phyloP scores from a whole-genome alignment of 257 asterid species.

The Fraxinus americana region DNA sequence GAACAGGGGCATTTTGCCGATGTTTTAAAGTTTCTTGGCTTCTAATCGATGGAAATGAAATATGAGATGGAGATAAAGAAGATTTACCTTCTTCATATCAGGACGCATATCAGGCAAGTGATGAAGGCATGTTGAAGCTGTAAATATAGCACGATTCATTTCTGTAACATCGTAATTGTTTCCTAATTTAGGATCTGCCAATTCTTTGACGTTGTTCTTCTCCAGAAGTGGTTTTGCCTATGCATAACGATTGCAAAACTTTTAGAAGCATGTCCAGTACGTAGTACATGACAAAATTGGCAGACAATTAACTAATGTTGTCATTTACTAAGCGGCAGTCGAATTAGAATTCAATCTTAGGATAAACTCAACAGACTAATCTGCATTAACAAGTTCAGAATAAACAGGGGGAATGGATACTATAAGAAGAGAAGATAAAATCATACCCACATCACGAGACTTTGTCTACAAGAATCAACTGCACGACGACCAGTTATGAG shows the following conservation, averaged over 20 bases:
- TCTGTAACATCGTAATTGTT: conserved; percentile 53
- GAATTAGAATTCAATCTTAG: too few species aligned
- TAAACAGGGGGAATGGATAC: neutral
- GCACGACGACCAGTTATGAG: conserved; percentile 93
- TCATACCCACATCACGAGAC: conserved; percentile 96
- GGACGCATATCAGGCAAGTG: conserved; percentile 86
- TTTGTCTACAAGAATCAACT: conserved; percentile 75
- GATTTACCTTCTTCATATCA: conserved; percentile 69
- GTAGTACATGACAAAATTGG: too few species aligned
- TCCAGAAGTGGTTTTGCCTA: conserved; percentile 91
- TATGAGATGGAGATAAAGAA: neutral
- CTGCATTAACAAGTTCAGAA: too few species aligned
- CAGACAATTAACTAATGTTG: too few species aligned
- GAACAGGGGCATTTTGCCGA: neutral
- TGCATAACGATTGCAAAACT: neutral
- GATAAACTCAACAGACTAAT: too few species aligned
- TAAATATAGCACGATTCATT: conserved; percentile 72
- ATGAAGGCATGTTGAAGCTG: conserved; percentile 82
- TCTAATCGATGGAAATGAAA: neutral
- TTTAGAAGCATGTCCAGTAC: neutral
- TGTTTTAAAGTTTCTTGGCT: neutral
- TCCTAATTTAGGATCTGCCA: conserved; percentile 77
- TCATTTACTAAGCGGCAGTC: too few species aligned
- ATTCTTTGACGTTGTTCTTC: conserved; percentile 58
- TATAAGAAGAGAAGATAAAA: neutral